These are phyloP conservation scores for Sugiyamaella boreocaroliniensis DNA, from an alignment of 805 yeast species.

Conservation along the genomic window DNA sequence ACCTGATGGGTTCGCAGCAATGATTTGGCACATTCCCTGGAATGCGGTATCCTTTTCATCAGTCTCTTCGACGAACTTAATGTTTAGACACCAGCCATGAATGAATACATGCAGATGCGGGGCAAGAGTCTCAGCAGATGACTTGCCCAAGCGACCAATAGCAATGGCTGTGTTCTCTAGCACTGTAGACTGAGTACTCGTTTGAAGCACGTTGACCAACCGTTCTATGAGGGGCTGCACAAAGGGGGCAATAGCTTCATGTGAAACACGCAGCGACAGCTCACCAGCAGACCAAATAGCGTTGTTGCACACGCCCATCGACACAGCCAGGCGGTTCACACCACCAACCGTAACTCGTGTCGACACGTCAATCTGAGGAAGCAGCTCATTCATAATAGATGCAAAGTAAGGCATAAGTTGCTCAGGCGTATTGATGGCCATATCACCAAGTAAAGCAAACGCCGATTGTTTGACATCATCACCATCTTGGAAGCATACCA, in stretches of 20 bases:
- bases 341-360: constrained; percentile 52
- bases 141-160: constrained; percentile 74
- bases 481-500: constrained; percentile 59
- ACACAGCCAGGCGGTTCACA: constrained; percentile 30
- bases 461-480: constrained; percentile 92
- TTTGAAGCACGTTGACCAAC: constrained; percentile 52
- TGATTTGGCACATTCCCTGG: constrained; percentile 69
- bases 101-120: constrained; percentile 54
- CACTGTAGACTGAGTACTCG: constrained; percentile 47
- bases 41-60: constrained; percentile 86
- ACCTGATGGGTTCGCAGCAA: constrained; percentile 61
- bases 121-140: constrained; percentile 52
- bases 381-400: constrained; percentile 37
- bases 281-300: constrained; percentile 95
- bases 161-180: constrained; percentile 86
- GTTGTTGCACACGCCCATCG: constrained; percentile 51
- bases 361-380: constrained; percentile 52
- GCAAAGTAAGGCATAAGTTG: constrained; percentile 30
- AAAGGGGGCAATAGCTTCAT: constrained; percentile 40
- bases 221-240: constrained; percentile 47
- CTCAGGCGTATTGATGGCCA: constrained; percentile 57
- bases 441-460: constrained; percentile 84
- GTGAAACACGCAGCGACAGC: constrained; percentile 54
- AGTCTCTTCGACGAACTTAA: constrained; percentile 63
- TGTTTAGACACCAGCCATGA: constrained; percentile 62